A percentile compares a stretch with the other conserved stretches of the same genome.
Conservation (phyloP, 1,139 yeast species). For the Casaregolazyma suthepensis region DNA sequence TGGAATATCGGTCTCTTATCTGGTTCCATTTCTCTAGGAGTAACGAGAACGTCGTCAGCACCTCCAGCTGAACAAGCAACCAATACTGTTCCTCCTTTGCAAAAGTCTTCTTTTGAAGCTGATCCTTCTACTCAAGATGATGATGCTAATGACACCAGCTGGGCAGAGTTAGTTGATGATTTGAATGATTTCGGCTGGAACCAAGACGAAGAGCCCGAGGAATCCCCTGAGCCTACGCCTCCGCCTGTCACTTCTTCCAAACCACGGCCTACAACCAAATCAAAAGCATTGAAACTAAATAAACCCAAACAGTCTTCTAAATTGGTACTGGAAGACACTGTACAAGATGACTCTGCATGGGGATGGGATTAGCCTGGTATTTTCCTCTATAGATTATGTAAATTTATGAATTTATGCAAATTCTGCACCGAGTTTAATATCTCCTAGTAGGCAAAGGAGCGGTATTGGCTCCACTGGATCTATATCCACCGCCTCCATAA, state of each 20-base stretch:
- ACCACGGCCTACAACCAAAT: not conserved
- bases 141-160: slow-evolving; percentile 3
- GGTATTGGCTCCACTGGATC: slow-evolving; percentile 23
- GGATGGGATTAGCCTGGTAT: slow-evolving; percentile 4
- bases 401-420: not conserved
- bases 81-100: not conserved
- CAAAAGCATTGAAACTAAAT: slow-evolving; percentile 6
- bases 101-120: not conserved
- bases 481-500: slow-evolving; percentile 14
- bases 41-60: slow-evolving; percentile 9
- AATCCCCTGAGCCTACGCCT: slow-evolving; percentile 1
- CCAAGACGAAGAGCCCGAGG: slow-evolving; percentile 6
- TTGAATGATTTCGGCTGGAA: slow-evolving; percentile 7
- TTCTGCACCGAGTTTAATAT: slow-evolving; percentile 13
- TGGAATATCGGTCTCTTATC: slow-evolving; percentile 6
- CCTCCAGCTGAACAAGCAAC: not conserved
- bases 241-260: not conserved
- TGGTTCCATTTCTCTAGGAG: not conserved
- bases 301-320: slow-evolving; percentile 3
- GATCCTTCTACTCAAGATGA: not conserved
- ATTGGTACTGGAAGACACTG: slow-evolving; percentile 5
- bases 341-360: slow-evolving; percentile 7
- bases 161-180: slow-evolving; percentile 9
- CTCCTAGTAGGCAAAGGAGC: slow-evolving; percentile 27
- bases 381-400: not conserved